Percentiles rank a stretch among this genome's conserved stretches.
phyloP scores from a whole-genome alignment of 2,329 filamentous ascomycete genomes.

The Colletotrichum siamense region DNA sequence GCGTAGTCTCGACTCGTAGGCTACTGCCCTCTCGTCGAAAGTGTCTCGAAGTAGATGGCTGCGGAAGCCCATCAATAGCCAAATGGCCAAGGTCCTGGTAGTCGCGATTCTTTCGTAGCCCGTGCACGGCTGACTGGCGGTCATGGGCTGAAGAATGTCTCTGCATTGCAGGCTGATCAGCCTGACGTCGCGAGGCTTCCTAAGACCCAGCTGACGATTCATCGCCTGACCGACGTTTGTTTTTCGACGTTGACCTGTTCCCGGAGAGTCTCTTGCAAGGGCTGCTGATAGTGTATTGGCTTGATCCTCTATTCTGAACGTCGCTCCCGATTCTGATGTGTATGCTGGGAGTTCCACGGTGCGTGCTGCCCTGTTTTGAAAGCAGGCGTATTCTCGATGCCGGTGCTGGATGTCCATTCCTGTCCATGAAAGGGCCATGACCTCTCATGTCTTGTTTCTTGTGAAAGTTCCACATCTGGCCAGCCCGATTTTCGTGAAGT shows the following conservation, averaged over 20 bases:
- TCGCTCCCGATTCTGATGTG: slow-evolving; percentile 21
- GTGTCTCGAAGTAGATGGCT: background rate
- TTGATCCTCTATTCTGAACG: background rate
- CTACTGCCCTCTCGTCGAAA: background rate
- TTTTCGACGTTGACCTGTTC: background rate
- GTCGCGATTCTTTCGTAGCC: background rate
- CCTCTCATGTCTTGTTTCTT: background rate
- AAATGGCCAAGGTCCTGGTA: background rate
- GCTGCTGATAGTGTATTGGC: background rate
- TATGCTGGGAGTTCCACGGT: background rate
- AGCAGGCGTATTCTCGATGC: background rate
- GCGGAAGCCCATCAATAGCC: background rate
- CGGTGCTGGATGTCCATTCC: background rate
- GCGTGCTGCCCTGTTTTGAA: background rate
- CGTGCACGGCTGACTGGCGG: background rate
- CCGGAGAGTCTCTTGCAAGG: background rate
- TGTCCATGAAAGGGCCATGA: background rate
- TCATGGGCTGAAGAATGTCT: background rate
- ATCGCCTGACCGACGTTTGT: background rate
- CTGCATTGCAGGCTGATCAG: background rate
- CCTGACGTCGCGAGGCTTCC: background rate
- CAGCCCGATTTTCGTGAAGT: background rate
- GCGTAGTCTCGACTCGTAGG: slow-evolving; percentile 1
- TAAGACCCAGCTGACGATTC: background rate
- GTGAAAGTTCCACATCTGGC: slow-evolving; percentile 16